Conservation (phyloP, 2,329 filamentous ascomycete genomes). For the Diaporthe vaccinii region DNA sequence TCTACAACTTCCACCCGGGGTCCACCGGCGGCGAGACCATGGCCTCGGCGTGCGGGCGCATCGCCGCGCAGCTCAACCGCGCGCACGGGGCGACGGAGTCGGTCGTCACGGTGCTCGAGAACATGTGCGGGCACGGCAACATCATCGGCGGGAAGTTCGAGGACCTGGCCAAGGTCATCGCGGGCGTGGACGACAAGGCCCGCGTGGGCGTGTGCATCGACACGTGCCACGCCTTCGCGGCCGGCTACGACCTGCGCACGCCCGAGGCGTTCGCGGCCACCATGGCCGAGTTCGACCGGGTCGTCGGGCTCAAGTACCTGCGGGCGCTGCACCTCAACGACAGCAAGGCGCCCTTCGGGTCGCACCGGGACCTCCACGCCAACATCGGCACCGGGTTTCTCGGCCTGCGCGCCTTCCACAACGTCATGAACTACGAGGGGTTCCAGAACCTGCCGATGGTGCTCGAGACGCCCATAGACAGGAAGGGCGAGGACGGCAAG, state of each 20-base stretch:
- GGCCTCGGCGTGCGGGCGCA: constrained; percentile 79
- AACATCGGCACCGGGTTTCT: constrained; percentile 97
- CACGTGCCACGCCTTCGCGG: constrained; percentile 96
- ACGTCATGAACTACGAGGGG: constrained; percentile 84
- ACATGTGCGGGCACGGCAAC: constrained; percentile 93
- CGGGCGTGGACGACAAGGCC: constrained; percentile 81
- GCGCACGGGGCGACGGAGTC: constrained; percentile 81
- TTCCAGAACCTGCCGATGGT: constrained; percentile 90
- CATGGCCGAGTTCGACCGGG: constrained; percentile 80
- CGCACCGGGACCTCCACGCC: constrained; percentile 89
- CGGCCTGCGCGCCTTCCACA: constrained; percentile 90
- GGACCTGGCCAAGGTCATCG: constrained; percentile 88
- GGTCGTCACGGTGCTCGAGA: constrained; percentile 90
- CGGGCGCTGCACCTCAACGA: constrained; percentile 94
- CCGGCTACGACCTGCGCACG: constrained; percentile 88
- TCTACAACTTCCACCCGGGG: constrained; percentile 99
- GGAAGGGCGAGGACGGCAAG: constrained; percentile 74
- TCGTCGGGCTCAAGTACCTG: constrained; percentile 84
- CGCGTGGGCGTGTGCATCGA: constrained; percentile 96
- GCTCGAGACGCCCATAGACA: constrained; percentile 94
- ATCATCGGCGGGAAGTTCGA: constrained; percentile 88
- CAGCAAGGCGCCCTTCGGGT: constrained; percentile 88
- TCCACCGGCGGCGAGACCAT: constrained; percentile 79
- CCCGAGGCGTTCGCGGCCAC: constrained; percentile 80
- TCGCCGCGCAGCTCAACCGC: constrained; percentile 85